Base-by-base conservation (phyloP, 345 rosid species). In the Gossypium thurberi region DNA sequence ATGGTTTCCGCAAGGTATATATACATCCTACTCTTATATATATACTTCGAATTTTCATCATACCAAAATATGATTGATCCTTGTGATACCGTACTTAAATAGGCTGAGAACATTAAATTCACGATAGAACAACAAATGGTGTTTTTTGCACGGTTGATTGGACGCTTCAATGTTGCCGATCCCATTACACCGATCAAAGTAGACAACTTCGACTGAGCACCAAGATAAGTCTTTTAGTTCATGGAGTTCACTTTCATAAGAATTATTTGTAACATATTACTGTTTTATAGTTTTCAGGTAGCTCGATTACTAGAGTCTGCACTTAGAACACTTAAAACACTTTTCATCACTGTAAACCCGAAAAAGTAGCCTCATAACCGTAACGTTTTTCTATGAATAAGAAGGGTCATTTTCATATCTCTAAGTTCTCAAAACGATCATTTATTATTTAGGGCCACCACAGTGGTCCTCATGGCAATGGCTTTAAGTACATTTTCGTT, bases 1-100 rank as follows among this genome's bases (percentile, higher is more conserved):
- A 95, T 40, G 99, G 98, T 70, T 95, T 95, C 73, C 93, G 98
- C 73, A 95, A 92, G 94, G 98, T 90, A 82, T 70, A 17, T 88
- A 83, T 67, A 17, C 77, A 44, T 77, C 42, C 53, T 55, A 51
- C 46, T 46, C 25, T 75, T 14, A 23, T 52, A 26, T 62, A 3
- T 51, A 1, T 40, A 23, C 26, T 50, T 18, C 14, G 23, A 60
- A 25, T 0, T 47, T 9, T 48, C 14, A 13, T 37, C 18, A 4
- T 20, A 53, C 37, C 65, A 13, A 56, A n/a, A 23, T 72, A 33
- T 9, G 8, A 73, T 48, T 1, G 6, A 20, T 56, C 3, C 18
- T 2, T 13, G n/a, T 47, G 59, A 76, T 66, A 71, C 73, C 25
- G 71, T 65, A 53, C 70, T n/a, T 26, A 10, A 65, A 40, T 86